A percentile compares a stretch with the other conserved stretches of the same genome.
Conservation (phyloP, 345 rosid genomes). For the Salix suchowensis region DNA sequence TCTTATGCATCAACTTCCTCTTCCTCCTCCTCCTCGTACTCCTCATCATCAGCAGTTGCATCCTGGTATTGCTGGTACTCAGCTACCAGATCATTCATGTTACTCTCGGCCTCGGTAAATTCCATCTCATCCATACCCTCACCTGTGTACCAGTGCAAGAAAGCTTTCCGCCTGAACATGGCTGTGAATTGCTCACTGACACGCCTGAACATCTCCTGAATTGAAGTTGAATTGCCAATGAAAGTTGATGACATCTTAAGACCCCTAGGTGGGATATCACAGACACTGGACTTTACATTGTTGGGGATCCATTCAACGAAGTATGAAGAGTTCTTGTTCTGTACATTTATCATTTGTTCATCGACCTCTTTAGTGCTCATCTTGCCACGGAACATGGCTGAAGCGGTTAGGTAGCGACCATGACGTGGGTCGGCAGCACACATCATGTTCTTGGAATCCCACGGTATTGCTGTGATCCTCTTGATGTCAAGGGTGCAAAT, state of each 20-base stretch:
- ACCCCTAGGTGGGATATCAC: constrained; percentile 25
- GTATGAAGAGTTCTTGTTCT: constrained; percentile 28
- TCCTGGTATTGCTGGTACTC: constrained; percentile 29
- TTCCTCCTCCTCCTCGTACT: constrained; percentile 20
- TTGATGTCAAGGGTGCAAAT: constrained; percentile 23
- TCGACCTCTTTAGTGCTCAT: constrained; percentile 27
- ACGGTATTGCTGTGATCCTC: constrained; percentile 28
- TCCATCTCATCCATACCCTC: constrained; percentile 28
- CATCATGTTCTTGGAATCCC: constrained; percentile 29
- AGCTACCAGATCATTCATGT: constrained; percentile 24
- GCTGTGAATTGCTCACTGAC: constrained; percentile 25
- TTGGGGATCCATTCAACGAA: constrained; percentile 28
- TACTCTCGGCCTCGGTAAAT: constrained; percentile 19
- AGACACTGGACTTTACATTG: constrained; percentile 23
- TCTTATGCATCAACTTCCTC: constrained; percentile 14
- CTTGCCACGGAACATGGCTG: constrained; percentile 28
- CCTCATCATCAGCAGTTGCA: constrained; percentile 18
- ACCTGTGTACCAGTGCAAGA: constrained; percentile 24
- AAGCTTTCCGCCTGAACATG: constrained; percentile 29
- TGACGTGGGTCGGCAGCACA: constrained; percentile 27
- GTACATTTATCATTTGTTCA: constrained; percentile 28
- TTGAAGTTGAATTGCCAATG: constrained; percentile 21
- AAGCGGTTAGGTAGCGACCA: constrained; percentile 24
- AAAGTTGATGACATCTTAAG: constrained; percentile 23
- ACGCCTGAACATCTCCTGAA: constrained; percentile 28